phyloP scores from a whole-genome alignment of 139 green algal genomes.

The Zygnema circumcarinatum region DNA sequence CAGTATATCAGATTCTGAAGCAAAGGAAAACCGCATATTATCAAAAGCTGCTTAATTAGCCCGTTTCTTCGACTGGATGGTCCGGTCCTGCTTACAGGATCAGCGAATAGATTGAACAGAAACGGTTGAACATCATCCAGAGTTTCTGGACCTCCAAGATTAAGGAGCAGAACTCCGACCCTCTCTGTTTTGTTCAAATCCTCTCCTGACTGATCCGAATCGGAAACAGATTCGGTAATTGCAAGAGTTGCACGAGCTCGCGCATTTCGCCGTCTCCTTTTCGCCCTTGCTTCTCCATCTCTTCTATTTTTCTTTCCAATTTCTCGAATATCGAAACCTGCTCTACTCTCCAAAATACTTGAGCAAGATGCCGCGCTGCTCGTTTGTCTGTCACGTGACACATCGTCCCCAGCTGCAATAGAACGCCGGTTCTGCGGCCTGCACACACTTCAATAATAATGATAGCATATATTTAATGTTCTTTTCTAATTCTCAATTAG shows the following conservation, averaged over 20 bases:
- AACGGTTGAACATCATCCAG: conserved; percentile 98
- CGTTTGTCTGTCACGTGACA: not conserved
- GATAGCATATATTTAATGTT: too few species aligned
- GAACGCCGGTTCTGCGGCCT: not conserved
- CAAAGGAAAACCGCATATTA: too few species aligned
- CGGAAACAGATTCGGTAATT: not conserved
- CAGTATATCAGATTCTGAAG: too few species aligned
- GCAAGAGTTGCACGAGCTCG: not conserved
- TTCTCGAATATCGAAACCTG: not conserved
- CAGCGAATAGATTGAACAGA: conserved; percentile 98
- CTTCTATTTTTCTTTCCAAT: not conserved
- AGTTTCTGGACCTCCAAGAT: conserved; percentile 94
- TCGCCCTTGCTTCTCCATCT: not conserved
- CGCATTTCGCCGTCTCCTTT: not conserved
- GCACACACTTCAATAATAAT: too few species aligned
- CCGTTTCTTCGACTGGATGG: too few species aligned
- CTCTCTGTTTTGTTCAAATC: conserved; percentile 1
- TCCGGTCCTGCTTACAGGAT: conserved; percentile 73
- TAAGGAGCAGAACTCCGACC: conserved; percentile 95
- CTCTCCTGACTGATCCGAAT: not conserved
- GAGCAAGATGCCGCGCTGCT: not conserved
- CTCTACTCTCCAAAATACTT: not conserved
- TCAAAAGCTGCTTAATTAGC: too few species aligned
- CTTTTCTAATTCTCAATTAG: too few species aligned
- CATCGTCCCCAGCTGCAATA: not conserved